These are phyloP conservation scores for Fraxinus quadrangulata DNA, from an alignment of 257 asterid genomes.

Conservation along the genomic window DNA sequence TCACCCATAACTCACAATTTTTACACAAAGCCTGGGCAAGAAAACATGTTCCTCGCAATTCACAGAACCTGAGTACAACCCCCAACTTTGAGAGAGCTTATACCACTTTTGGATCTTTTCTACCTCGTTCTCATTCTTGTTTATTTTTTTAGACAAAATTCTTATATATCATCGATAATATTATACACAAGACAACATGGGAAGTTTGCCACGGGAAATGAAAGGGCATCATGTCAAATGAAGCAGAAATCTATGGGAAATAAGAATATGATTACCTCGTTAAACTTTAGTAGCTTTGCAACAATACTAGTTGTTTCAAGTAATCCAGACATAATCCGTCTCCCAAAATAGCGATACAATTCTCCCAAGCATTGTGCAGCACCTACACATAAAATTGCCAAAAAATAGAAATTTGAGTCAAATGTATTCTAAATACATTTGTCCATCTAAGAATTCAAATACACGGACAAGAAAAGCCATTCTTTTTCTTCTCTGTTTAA, in stretches of 20 bases:
- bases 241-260: conserved; percentile 13
- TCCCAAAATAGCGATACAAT: conserved; percentile 77
- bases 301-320: conserved; percentile 83
- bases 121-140: conserved; percentile 8
- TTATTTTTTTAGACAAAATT: conserved; percentile 20
- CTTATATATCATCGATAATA: conserved; percentile 10
- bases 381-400: conserved; percentile 47
- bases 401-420: background rate
- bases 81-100: conserved; percentile 10
- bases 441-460: background rate
- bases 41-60: conserved; percentile 9
- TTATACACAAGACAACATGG: conserved; percentile 11
- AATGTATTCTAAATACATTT: conserved; percentile 5
- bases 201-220: conserved; percentile 10
- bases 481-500: conserved; percentile 20
- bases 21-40: background rate
- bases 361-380: conserved; percentile 96
- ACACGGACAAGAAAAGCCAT: conserved; percentile 4
- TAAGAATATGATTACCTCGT: conserved; percentile 60
- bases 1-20: conserved; percentile 8
- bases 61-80: conserved; percentile 8
- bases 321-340: conserved; percentile 81
- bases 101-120: conserved; percentile 18
- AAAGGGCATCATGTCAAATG: conserved; percentile 19
- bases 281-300: conserved; percentile 71